These are phyloP conservation scores for Debaryomyces tyrocola DNA, from an alignment of 805 yeast genomes.

Conservation along the genomic window DNA sequence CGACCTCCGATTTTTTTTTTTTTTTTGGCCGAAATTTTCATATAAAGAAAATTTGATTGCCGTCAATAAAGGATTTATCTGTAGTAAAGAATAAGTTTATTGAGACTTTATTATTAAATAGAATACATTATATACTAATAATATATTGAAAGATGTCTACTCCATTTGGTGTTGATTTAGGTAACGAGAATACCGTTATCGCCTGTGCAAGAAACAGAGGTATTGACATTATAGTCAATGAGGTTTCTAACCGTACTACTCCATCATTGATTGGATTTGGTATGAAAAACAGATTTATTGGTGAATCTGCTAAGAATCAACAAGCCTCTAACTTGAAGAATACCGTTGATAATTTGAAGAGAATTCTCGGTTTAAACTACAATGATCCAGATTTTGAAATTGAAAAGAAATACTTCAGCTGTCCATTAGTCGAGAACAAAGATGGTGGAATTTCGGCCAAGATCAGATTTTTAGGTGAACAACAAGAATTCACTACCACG, in stretches of 20 bases:
- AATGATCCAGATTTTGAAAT: slow-evolving; percentile 72
- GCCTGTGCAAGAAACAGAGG: slow-evolving; percentile 98
- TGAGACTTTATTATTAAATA: not conserved
- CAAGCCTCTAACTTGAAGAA: slow-evolving; percentile 95
- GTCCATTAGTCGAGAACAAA: slow-evolving; percentile 65
- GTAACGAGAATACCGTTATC: slow-evolving; percentile 89
- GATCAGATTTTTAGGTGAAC: slow-evolving; percentile 81
- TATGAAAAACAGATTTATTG: slow-evolving; percentile 81
- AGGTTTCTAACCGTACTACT: slow-evolving; percentile 96
- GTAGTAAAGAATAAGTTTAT: no score
- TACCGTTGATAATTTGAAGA: slow-evolving; percentile 92
- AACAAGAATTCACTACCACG: slow-evolving; percentile 75
- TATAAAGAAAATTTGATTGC: slow-evolving; percentile 9
- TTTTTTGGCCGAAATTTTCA: not conserved
- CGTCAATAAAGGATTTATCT: not conserved
- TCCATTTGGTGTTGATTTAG: slow-evolving; percentile 98
- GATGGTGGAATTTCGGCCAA: slow-evolving; percentile 81
- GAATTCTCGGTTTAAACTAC: slow-evolving; percentile 79
- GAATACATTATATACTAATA: slow-evolving; percentile 2
- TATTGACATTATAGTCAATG: slow-evolving; percentile 96
- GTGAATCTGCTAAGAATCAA: slow-evolving; percentile 95
- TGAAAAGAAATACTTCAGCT: slow-evolving; percentile 75
- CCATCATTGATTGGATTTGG: slow-evolving; percentile 93
- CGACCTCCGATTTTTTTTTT: not conserved
- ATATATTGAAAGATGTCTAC: slow-evolving; percentile 60